phyloP scores from a whole-genome alignment of 441 rosid genomes.

The Cnidoscolus chayamansa region DNA sequence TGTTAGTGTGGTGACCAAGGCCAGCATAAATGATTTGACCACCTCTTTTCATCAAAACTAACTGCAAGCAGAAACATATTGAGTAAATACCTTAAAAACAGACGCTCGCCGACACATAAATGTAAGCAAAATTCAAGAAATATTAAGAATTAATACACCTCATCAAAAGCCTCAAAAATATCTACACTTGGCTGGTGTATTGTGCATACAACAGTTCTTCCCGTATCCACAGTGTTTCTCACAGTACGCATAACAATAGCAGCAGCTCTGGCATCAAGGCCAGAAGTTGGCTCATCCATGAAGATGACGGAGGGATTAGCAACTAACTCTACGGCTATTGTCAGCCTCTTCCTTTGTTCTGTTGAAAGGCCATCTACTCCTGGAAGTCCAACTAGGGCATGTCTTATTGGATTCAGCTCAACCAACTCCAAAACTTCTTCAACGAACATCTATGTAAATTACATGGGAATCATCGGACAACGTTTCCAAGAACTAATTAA shows the following conservation, averaged over 20 bases:
- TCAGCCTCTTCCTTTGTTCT: constrained; percentile 81
- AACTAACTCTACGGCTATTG: constrained; percentile 86
- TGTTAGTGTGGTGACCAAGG: constrained; percentile 65
- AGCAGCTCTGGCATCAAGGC: constrained; percentile 92
- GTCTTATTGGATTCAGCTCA: constrained; percentile 57
- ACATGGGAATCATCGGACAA: constrained; percentile 4
- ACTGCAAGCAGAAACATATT: constrained; percentile 36
- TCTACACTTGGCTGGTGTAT: constrained; percentile 95
- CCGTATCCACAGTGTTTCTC: constrained; percentile 80
- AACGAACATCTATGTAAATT: constrained; percentile 56
- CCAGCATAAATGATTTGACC: constrained; percentile 87
- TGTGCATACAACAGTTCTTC: constrained; percentile 90
- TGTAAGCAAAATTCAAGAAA: neutral
- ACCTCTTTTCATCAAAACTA: constrained; percentile 81
- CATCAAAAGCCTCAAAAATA: constrained; percentile 88
- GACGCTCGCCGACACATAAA: neutral
- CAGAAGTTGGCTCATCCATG: constrained; percentile 95
- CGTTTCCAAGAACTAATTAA: neutral
- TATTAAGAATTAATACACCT: constrained; percentile 39
- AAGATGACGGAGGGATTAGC: constrained; percentile 87
- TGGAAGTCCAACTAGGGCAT: constrained; percentile 80
- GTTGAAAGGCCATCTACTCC: constrained; percentile 77
- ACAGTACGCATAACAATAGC: constrained; percentile 90
- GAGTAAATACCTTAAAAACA: neutral
- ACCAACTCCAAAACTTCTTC: constrained; percentile 83